Conservation (phyloP, 2,329 filamentous ascomycete species). For the Daldinia eschscholtzii region DNA sequence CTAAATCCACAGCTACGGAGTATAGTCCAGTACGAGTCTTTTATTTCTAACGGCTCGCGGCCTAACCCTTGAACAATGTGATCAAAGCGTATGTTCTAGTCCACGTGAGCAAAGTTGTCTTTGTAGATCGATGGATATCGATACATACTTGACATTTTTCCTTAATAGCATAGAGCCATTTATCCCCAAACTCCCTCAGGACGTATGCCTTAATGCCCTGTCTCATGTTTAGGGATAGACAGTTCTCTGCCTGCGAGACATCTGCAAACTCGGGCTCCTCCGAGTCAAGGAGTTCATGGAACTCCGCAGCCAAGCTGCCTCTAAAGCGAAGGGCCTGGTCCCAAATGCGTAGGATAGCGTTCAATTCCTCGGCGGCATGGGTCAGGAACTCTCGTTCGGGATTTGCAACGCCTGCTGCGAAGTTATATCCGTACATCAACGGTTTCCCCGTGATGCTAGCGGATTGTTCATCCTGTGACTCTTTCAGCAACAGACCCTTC, state of each 20-base stretch:
- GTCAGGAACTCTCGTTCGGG: conserved; percentile 44
- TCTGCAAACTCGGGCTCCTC: conserved; percentile 42
- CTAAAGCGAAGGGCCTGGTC: neutral
- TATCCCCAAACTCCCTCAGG: neutral
- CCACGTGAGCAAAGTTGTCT: neutral
- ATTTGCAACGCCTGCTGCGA: conserved; percentile 43
- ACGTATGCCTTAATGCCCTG: neutral
- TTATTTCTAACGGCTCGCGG: conserved; percentile 1
- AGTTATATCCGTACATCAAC: conserved; percentile 47
- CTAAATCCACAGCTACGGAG: neutral
- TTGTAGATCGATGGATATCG: neutral
- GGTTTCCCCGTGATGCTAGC: conserved; percentile 45
- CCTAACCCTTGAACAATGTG: neutral
- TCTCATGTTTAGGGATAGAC: neutral
- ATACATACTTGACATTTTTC: neutral
- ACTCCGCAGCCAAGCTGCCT: conserved; percentile 35
- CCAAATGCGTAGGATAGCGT: conserved; percentile 1
- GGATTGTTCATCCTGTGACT: conserved; percentile 25
- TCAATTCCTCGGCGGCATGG: conserved; percentile 20
- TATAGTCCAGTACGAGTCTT: neutral
- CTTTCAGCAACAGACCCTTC: conserved; percentile 44
- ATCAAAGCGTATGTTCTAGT: conserved; percentile 1
- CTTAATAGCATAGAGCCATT: neutral
- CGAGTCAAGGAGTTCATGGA: conserved; percentile 43
- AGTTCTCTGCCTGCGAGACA: conserved; percentile 31